These are phyloP conservation scores for Ramaria rubella DNA, from an alignment of 768 basidiomycete species.

Conservation along the genomic window DNA sequence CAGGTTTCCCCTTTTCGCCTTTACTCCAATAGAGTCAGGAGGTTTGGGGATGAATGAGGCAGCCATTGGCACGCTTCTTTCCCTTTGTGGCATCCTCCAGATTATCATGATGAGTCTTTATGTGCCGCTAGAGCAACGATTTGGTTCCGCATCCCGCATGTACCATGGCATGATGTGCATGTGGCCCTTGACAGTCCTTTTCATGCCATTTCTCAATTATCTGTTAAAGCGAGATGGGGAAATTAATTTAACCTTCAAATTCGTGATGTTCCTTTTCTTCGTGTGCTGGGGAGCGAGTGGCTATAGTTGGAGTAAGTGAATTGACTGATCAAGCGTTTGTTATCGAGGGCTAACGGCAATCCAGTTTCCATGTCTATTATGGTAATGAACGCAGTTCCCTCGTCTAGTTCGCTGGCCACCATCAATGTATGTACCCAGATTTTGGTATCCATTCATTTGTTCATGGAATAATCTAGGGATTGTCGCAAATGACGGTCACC, in stretches of 20 bases:
- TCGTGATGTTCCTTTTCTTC: conserved; percentile 7
- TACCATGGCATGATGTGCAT: conserved; percentile 5
- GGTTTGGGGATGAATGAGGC: conserved; percentile 14
- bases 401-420: conserved; percentile 12
- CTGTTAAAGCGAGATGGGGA: conserved; percentile 1
- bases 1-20: conserved; percentile 12
- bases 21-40: conserved; percentile 14
- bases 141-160: conserved; percentile 5
- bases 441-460: not conserved
- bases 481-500: conserved; percentile 16
- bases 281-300: conserved; percentile 8
- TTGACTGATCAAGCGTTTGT: not conserved
- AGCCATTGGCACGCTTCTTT: conserved; percentile 13
- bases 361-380: conserved; percentile 11
- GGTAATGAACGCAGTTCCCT: conserved; percentile 13
- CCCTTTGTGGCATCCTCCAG: conserved; percentile 8
- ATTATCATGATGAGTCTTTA: conserved; percentile 6
- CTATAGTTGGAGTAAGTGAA: conserved; percentile 11
- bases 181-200: conserved; percentile 7
- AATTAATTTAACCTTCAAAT: not conserved
- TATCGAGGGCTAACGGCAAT: not conserved
- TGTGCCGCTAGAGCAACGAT: not conserved
- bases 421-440: conserved; percentile 13
- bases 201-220: conserved; percentile 6
- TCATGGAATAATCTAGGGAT: not conserved